Percentiles rank a stretch among this genome's conserved stretches.
phyloP scores from a whole-genome alignment of 1,284 basidiomycete species.

The Agaricales sp. region DNA sequence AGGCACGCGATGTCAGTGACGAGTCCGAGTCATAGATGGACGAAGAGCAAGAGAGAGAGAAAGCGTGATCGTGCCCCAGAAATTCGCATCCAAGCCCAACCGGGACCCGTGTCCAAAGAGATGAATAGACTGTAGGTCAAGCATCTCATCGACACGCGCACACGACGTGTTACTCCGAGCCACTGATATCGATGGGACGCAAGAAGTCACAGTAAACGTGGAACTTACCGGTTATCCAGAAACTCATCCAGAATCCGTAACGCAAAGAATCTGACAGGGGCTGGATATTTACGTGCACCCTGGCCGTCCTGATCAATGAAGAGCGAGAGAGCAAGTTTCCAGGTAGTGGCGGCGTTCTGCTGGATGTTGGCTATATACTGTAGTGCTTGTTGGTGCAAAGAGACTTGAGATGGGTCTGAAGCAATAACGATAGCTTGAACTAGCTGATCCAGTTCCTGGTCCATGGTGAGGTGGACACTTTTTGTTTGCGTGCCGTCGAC shows the following conservation, averaged over 20 bases:
- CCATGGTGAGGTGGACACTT: slow-evolving; percentile 31
- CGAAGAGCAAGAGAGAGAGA: not conserved
- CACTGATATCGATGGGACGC: not conserved
- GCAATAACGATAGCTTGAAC: slow-evolving; percentile 80
- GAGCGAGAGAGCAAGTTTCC: slow-evolving; percentile 67
- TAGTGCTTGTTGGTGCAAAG: slow-evolving; percentile 72
- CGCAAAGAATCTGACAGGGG: slow-evolving; percentile 77
- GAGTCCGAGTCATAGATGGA: not conserved
- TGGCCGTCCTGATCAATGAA: slow-evolving; percentile 56
- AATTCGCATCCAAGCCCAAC: not conserved
- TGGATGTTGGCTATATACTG: slow-evolving; percentile 73
- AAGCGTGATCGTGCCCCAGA: not conserved
- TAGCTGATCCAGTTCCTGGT: slow-evolving; percentile 64
- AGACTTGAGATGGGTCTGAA: slow-evolving; percentile 61
- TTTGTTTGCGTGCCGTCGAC: not conserved
- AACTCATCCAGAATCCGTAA: slow-evolving; percentile 81
- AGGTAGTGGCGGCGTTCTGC: slow-evolving; percentile 64
- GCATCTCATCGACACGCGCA: slow-evolving; percentile 3
- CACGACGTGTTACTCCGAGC: not conserved
- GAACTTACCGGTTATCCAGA: slow-evolving; percentile 70
- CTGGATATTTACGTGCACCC: slow-evolving; percentile 54
- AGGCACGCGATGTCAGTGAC: slow-evolving; percentile 8
- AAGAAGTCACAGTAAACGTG: slow-evolving; percentile 2
- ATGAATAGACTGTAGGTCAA: not conserved
- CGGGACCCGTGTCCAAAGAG: not conserved